A percentile compares a stretch with the other conserved stretches of the same genome.
phyloP scores from a whole-genome alignment of 2,329 filamentous ascomycete species.

The Grosmannia penicillata region DNA sequence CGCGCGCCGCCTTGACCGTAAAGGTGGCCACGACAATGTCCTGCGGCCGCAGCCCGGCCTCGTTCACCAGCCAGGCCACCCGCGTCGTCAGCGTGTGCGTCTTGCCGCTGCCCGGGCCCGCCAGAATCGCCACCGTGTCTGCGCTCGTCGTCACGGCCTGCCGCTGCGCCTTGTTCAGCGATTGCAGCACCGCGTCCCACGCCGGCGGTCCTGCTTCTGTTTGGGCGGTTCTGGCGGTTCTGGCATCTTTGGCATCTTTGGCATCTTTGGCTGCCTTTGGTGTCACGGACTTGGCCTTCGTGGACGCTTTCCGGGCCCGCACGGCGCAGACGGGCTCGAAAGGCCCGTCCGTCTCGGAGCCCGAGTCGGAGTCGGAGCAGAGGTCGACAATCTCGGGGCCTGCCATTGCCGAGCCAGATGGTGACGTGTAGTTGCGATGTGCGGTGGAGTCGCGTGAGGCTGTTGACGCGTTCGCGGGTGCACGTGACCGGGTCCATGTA shows the following conservation, averaged over 20 bases:
- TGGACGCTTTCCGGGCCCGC: neutral
- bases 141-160: constrained; percentile 38
- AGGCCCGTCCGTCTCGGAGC: too few species aligned
- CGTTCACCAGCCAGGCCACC: constrained; percentile 72
- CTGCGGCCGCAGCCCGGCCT: constrained; percentile 58
- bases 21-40: constrained; percentile 94
- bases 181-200: constrained; percentile 24
- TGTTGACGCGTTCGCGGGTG: too few species aligned
- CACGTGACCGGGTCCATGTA: too few species aligned
- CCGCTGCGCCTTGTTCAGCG: constrained; percentile 39
- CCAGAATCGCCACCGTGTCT: constrained; percentile 48
- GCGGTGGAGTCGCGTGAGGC: neutral
- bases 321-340: too few species aligned
- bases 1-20: constrained; percentile 82
- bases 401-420: neutral
- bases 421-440: neutral
- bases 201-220: too few species aligned
- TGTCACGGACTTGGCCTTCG: neutral
- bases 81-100: constrained; percentile 90
- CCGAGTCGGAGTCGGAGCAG: neutral
- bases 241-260: neutral
- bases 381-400: neutral
- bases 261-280: neutral
- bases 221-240: too few species aligned
- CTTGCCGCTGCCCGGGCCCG: constrained; percentile 64